These are phyloP conservation scores for Shiraia sp. DNA, from an alignment of 2,329 filamentous ascomycete species.

Conservation along the genomic window DNA sequence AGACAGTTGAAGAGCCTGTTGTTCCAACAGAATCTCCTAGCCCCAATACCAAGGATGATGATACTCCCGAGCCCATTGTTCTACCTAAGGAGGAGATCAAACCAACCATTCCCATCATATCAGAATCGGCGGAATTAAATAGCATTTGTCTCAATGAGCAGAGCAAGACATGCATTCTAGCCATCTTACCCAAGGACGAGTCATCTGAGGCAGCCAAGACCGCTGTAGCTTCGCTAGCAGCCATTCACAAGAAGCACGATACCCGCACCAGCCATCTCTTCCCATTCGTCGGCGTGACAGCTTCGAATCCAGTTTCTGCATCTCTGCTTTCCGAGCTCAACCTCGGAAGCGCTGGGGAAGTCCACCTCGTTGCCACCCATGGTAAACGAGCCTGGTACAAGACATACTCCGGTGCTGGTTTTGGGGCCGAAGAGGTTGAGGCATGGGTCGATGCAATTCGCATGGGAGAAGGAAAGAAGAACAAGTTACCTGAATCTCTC, in stretches of 20 bases:
- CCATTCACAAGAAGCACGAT: conserved; percentile 76
- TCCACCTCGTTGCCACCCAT: conserved; percentile 82
- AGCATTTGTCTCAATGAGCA: conserved; percentile 74
- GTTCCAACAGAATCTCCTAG: conserved; percentile 60
- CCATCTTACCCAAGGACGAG: conserved; percentile 48
- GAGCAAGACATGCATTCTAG: conserved; percentile 81
- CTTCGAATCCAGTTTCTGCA: conserved; percentile 60
- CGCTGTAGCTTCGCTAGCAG: conserved; percentile 61
- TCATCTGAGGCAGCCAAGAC: conserved; percentile 52
- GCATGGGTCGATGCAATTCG: conserved; percentile 89
- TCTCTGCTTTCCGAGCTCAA: conserved; percentile 64
- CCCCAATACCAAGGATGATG: conserved; percentile 50
- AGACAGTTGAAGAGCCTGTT: conserved; percentile 53
- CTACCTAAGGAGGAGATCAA: conserved; percentile 57
- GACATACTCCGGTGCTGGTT: conserved; percentile 64
- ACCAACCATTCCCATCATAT: conserved; percentile 68
- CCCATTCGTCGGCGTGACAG: conserved; percentile 78
- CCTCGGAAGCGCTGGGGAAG: conserved; percentile 56
- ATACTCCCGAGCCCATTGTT: conserved; percentile 53
- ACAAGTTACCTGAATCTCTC: conserved; percentile 62
- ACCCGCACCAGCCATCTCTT: conserved; percentile 71
- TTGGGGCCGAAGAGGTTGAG: conserved; percentile 68
- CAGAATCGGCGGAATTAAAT: conserved; percentile 65
- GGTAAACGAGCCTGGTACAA: conserved; percentile 86
- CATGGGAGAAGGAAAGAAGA: conserved; percentile 82